Base-by-base conservation (phyloP, 805 yeast species). In the Wickerhamiella kurtzmanii region DNA sequence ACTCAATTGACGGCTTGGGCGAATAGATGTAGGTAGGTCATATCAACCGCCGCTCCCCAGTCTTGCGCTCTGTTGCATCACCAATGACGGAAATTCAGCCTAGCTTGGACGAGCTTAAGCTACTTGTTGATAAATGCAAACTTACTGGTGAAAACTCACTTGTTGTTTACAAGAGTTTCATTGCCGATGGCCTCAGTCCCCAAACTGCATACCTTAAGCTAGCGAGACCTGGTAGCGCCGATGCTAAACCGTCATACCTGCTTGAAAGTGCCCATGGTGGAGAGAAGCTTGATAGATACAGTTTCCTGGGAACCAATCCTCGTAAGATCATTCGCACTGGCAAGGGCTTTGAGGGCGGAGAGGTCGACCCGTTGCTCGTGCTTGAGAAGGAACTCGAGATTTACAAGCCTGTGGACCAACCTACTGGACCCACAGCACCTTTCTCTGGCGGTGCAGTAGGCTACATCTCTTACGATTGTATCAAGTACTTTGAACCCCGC, bases 401-500 rank as follows among this genome's bases (percentile, higher is more conserved):
- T 37, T 75, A 74, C 58, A 74, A 70, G 47, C 86, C 84, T 58
- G 85, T 88, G 1, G 78, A 75, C 55, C 67, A 85, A 44, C 94
- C 94, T 0, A 94, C 94, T 38, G 68, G 88, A 44, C 51, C 57
- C 85, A 65, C 95, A 13, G 32, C 32, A 11, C 76, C 74, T 52
- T 68, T 87, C 48, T 80, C 88, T 56, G 98, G 99, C 48, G 99
- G 99, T 53, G 97, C 97, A 4, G 74, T 89, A 46, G 99, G 99
- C 1, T 92, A 87, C 61, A 79, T 92, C 40, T 85, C 96, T 1
- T 92, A 92, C 59, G 99, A 92, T 64, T 92, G 99, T 69, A 82
- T 92, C 59, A 83, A 86, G 62, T 92, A 92, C 65, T 92, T 92
- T 56, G 99, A 92, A 67, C 99, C 99, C 50, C 80, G 73, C 56